Conservation (phyloP, 441 rosid genomes). For the Mallotus repandus region DNA sequence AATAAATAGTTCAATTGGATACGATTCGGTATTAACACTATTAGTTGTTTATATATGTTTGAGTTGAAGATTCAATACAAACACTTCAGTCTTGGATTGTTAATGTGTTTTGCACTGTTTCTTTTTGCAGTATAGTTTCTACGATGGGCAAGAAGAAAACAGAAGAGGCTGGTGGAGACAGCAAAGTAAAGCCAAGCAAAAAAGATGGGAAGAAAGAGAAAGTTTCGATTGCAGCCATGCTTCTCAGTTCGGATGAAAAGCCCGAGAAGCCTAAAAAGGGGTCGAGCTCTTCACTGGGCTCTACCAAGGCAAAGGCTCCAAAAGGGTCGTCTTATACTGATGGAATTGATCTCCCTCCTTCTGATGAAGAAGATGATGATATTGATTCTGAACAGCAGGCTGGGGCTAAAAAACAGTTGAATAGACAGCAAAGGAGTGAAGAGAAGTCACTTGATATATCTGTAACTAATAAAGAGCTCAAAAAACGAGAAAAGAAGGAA, state of each 20-base stretch:
- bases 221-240: slow-evolving; percentile 76
- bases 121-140: slow-evolving; percentile 11
- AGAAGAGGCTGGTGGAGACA: slow-evolving; percentile 29
- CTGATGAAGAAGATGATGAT: slow-evolving; percentile 46
- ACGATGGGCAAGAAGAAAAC: slow-evolving; percentile 77
- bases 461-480: slow-evolving; percentile 65
- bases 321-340: slow-evolving; percentile 51
- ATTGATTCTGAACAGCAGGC: slow-evolving; percentile 37
- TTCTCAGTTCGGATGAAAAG: slow-evolving; percentile 77
- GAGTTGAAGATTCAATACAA: too few relatives aligned
- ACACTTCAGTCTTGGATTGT: too few relatives aligned
- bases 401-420: slow-evolving; percentile 27
- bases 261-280: slow-evolving; percentile 68
- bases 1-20: too few relatives aligned
- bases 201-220: slow-evolving; percentile 64
- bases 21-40: too few relatives aligned
- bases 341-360: slow-evolving; percentile 76
- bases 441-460: slow-evolving; percentile 52
- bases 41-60: too few relatives aligned
- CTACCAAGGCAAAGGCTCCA: slow-evolving; percentile 30
- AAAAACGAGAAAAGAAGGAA: slow-evolving; percentile 80
- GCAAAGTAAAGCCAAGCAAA: slow-evolving; percentile 27
- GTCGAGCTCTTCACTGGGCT: slow-evolving; percentile 14
- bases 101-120: too few relatives aligned
- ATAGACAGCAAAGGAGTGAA: slow-evolving; percentile 30